Conservation (phyloP, 768 basidiomycete genomes). For the Terana coerulea region DNA sequence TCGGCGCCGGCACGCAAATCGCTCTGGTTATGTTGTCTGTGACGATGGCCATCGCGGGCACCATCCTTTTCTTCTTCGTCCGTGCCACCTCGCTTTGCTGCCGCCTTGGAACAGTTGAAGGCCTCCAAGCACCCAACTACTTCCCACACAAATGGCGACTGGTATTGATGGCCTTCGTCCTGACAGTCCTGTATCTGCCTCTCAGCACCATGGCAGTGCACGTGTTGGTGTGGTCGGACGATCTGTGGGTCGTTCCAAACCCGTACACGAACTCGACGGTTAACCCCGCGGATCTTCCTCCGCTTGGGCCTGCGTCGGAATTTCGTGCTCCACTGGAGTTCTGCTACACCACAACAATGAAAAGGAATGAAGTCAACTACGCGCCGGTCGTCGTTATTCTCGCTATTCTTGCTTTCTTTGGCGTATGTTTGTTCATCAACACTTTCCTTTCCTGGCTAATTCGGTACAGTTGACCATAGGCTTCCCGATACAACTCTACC, state of each 20-base stretch:
- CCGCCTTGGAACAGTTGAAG: slow-evolving; percentile 48
- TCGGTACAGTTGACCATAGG: slow-evolving; percentile 54
- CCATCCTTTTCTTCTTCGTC: slow-evolving; percentile 57
- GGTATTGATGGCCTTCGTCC: slow-evolving; percentile 58
- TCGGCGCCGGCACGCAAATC: slow-evolving; percentile 55
- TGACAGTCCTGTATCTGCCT: slow-evolving; percentile 71
- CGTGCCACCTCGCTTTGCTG: slow-evolving; percentile 45
- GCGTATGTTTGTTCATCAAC: slow-evolving; percentile 38
- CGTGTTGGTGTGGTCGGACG: slow-evolving; percentile 73
- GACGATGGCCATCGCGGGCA: slow-evolving; percentile 50
- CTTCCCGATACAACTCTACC: slow-evolving; percentile 63
- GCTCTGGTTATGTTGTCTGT: slow-evolving; percentile 58
- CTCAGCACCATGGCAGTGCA: slow-evolving; percentile 75
- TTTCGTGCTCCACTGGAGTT: slow-evolving; percentile 66
- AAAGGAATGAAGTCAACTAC: slow-evolving; percentile 62
- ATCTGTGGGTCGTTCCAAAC: slow-evolving; percentile 70
- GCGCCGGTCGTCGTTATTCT: slow-evolving; percentile 61
- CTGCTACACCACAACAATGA: slow-evolving; percentile 80
- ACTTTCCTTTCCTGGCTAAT: background rate
- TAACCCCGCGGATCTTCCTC: slow-evolving; percentile 43
- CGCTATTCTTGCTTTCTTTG: slow-evolving; percentile 44
- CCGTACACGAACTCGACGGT: slow-evolving; percentile 59
- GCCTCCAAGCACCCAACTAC: slow-evolving; percentile 43
- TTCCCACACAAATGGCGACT: slow-evolving; percentile 47
- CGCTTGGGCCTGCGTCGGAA: slow-evolving; percentile 52